Conservation (phyloP, 1,284 basidiomycete genomes). For the Tilletia indica region DNA sequence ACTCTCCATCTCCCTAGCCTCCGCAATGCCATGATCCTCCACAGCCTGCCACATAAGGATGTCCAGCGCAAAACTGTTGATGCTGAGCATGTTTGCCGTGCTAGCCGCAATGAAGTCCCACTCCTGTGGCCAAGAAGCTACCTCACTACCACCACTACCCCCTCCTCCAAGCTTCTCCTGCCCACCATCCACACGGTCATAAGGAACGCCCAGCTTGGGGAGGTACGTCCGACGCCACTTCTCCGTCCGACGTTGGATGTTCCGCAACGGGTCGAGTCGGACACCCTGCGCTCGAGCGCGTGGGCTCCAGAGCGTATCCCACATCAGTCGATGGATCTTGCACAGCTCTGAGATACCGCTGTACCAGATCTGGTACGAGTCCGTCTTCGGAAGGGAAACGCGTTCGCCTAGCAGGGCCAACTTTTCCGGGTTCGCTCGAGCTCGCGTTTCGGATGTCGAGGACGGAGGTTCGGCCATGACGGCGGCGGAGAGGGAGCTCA, state of each 20-base stretch:
- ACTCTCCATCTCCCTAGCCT: conserved; percentile 59
- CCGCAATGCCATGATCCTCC: conserved; percentile 72
- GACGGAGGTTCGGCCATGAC: neutral
- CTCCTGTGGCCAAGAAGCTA: conserved; percentile 66
- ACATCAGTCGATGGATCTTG: conserved; percentile 73
- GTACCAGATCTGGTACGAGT: conserved; percentile 51
- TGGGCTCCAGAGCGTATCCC: conserved; percentile 74
- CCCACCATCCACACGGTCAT: conserved; percentile 14
- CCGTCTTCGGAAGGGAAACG: conserved; percentile 12
- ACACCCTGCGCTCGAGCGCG: conserved; percentile 73
- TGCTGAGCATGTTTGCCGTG: conserved; percentile 75
- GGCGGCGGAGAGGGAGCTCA: neutral
- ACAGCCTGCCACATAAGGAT: conserved; percentile 60
- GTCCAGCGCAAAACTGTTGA: conserved; percentile 85
- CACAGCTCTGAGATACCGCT: conserved; percentile 66
- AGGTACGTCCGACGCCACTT: conserved; percentile 77
- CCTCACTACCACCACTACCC: conserved; percentile 31
- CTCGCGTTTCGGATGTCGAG: neutral
- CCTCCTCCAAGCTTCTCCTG: neutral
- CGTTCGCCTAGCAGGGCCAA: conserved; percentile 7
- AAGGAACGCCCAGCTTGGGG: conserved; percentile 74
- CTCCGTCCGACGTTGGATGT: conserved; percentile 65
- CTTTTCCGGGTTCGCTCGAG: conserved; percentile 6
- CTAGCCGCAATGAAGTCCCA: conserved; percentile 87
- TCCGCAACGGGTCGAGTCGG: conserved; percentile 65